Percentiles rank a stretch among this genome's conserved stretches.
Evolutionary conservation across 352 stramenopile genomes (phyloP).

Genomic region (Aphanomyces stellatus): DNA sequence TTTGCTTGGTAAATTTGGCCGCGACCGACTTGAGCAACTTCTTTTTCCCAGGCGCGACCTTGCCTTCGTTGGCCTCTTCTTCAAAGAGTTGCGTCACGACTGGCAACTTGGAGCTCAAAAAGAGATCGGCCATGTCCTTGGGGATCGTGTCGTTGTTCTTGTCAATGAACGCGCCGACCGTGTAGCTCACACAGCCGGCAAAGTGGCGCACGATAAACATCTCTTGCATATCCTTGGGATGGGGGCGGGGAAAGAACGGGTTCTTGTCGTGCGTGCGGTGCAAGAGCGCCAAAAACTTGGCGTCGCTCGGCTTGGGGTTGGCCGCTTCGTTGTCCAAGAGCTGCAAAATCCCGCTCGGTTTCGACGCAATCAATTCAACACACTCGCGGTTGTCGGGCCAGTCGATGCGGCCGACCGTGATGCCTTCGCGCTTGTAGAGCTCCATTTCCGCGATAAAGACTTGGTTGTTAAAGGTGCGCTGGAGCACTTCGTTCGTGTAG

Average conservation of each 20-base stretch:
- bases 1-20: conserved; percentile 65
- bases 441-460: conserved; percentile 87
- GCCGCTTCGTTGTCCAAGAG: conserved; percentile 82
- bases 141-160: conserved; percentile 89
- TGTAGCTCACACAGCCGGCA: conserved; percentile 83
- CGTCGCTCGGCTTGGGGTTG: conserved; percentile 85
- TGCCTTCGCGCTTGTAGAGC: conserved; percentile 85
- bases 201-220: conserved; percentile 89
- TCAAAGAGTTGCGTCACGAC: conserved; percentile 62
- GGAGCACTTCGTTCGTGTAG: conserved; percentile 84
- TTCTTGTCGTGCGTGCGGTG: conserved; percentile 82
- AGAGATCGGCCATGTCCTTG: conserved; percentile 74
- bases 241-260: conserved; percentile 73
- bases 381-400: conserved; percentile 89
- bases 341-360: conserved; percentile 69
- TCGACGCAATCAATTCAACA: conserved; percentile 81
- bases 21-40: conserved; percentile 41
- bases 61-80: conserved; percentile 37
- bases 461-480: conserved; percentile 85
- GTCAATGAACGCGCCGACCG: conserved; percentile 83
- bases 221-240: conserved; percentile 84
- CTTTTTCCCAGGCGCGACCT: conserved; percentile 55
- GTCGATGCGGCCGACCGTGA: conserved; percentile 83
- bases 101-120: conserved; percentile 54
- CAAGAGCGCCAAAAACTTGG: conserved; percentile 76